Base-by-base conservation (phyloP, 2,329 filamentous ascomycete genomes). In the Zarea fungicola region DNA sequence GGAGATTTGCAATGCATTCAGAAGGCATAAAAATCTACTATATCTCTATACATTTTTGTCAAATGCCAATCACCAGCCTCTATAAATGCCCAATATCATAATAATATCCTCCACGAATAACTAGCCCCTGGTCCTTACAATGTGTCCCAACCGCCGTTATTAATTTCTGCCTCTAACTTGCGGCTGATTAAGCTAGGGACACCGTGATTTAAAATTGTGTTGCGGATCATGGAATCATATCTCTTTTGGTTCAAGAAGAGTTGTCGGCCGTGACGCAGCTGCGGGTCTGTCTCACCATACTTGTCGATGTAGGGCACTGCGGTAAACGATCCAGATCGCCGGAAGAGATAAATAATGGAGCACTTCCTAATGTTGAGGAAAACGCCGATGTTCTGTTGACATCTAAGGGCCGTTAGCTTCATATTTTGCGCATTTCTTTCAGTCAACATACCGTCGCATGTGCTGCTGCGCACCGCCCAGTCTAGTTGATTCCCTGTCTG, bases 341-440 rank as follows among this genome's bases (percentile, higher is more conserved):
- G 82, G 69, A 96, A 90, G 48, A 95, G 74, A 66, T 95, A 95
- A 52, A 95, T 81, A 34, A 95, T 83, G 57, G 86, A 89, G 71
- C 95, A 97, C 72, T 97, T 97, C 57, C 93, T 87, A 58, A 99
- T 92, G 65, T 95, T 96, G 66, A 99, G 85, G 71, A 95, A 97
- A 28, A 96, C 74, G n/a, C 93, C 93, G 41, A 95, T 83, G 58
- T 89, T 90, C 54, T 84, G 81, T 62, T 93, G 90, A 66, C 92
- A 97, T 59, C 89, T 95, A 22, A 18, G 31, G 21, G 16, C 8
- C n/a, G 41, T 50, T 34, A 50, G 41, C 1, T 14, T n/a, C n/a
- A 14, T 18, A 3, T 13, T 35, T 18, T 14, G 3, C 16, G 13
- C 13, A 6, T 23, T 14, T 25, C 2, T 35, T 7, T 9, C 16